Conservation (phyloP, 1,139 yeast genomes). For the Yamadazyma pseudoaaseri region DNA sequence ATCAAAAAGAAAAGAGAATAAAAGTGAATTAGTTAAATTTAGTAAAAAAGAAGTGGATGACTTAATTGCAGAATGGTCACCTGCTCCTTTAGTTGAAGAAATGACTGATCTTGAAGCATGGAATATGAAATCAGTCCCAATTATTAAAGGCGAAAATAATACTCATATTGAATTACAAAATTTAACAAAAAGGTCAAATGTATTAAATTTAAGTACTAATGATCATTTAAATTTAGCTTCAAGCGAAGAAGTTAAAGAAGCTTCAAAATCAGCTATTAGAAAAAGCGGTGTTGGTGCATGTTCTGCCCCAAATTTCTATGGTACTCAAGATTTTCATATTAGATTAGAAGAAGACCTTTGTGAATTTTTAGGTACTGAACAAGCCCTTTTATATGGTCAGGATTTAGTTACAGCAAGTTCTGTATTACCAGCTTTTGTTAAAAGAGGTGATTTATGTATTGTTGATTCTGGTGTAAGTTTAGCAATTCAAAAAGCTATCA, state of each 20-base stretch:
- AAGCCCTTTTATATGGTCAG: slow-evolving; percentile 87
- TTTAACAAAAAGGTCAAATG: slow-evolving; percentile 20
- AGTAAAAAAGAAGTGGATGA: slow-evolving; percentile 74
- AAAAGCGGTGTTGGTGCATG: slow-evolving; percentile 96
- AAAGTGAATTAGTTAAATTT: slow-evolving; percentile 67
- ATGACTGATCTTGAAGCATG: slow-evolving; percentile 54
- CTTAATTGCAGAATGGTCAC: slow-evolving; percentile 86
- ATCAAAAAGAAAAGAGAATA: slow-evolving; percentile 76
- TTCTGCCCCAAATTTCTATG: slow-evolving; percentile 98
- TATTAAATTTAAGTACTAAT: slow-evolving; percentile 61
- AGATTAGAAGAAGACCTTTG: slow-evolving; percentile 77
- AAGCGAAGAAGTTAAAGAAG: slow-evolving; percentile 46
- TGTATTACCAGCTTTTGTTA: slow-evolving; percentile 94
- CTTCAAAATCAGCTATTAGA: slow-evolving; percentile 58
- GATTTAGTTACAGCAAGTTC: slow-evolving; percentile 90
- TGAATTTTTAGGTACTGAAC: slow-evolving; percentile 70
- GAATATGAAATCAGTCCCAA: slow-evolving; percentile 64
- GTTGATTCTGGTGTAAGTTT: slow-evolving; percentile 81
- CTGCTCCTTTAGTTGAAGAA: slow-evolving; percentile 72
- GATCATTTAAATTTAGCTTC: slow-evolving; percentile 63
- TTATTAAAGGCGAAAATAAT: slow-evolving; percentile 55
- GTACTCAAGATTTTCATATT: slow-evolving; percentile 90
- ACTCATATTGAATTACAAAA: slow-evolving; percentile 41
- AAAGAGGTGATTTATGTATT: slow-evolving; percentile 90
- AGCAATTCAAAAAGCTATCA: slow-evolving; percentile 84